Conservation (phyloP, 2,329 filamentous ascomycete species). For the Trichoderma koningii region DNA sequence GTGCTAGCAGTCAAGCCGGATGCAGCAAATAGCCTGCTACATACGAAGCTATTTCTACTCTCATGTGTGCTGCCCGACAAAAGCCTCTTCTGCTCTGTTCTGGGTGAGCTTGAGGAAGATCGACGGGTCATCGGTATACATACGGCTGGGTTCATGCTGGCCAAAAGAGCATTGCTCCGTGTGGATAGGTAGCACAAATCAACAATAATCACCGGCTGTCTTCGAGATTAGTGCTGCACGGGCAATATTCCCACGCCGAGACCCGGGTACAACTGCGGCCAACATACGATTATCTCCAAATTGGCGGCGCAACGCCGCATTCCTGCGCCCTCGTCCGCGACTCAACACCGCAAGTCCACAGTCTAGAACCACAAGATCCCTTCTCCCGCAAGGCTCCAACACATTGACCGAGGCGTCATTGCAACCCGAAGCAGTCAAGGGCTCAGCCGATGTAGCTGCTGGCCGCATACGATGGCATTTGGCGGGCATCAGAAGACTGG, state of each 20-base stretch:
- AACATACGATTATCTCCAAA: not conserved
- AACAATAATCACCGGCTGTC: too few species aligned
- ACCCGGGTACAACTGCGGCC: not conserved
- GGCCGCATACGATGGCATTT: constrained; percentile 7
- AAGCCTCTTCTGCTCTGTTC: too few species aligned
- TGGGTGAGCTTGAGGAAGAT: too few species aligned
- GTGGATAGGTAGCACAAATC: too few species aligned
- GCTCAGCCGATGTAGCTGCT: not conserved
- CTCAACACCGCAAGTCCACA: not conserved
- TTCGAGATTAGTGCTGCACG: too few species aligned
- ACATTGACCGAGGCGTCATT: not conserved
- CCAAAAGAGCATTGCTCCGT: too few species aligned
- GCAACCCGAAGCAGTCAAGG: not conserved
- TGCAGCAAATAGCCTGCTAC: not conserved
- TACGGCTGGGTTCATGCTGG: too few species aligned
- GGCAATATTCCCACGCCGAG: too few species aligned
- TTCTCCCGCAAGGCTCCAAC: not conserved
- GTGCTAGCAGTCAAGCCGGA: too few species aligned
- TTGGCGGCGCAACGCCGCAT: not conserved
- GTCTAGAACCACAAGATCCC: not conserved
- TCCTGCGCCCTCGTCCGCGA: not conserved
- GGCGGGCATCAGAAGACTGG: not conserved
- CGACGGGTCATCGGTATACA: too few species aligned
- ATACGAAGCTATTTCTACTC: too few species aligned
- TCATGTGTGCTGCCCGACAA: not conserved